phyloP scores from a whole-genome alignment of 176 grass and related monocot species.

The Chloris gayana region DNA sequence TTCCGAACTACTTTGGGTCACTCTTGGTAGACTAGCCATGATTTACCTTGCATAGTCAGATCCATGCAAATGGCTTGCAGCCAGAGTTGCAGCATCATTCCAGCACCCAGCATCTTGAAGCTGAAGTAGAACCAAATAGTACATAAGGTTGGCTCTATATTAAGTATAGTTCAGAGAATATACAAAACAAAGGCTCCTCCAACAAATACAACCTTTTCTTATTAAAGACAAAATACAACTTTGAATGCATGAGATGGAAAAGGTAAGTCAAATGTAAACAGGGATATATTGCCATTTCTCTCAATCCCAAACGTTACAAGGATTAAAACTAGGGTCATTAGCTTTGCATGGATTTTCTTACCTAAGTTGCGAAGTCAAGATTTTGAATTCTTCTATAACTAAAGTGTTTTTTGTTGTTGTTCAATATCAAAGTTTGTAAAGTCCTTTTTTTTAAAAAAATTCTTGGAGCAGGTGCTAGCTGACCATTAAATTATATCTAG shows the following conservation, averaged over 20 bases:
- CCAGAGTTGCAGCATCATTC: slow-evolving; percentile 95
- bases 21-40: not conserved
- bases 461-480: not conserved
- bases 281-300: not conserved
- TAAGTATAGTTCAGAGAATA: slow-evolving; percentile 10
- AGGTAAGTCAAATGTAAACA: slow-evolving; percentile 7
- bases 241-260: slow-evolving; percentile 3
- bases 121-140: slow-evolving; percentile 56
- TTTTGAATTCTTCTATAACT: not conserved
- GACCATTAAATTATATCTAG: slow-evolving; percentile 14
- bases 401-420: too few species aligned
- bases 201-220: too few species aligned
- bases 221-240: not conserved
- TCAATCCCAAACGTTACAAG: not conserved
- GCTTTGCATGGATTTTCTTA: not conserved
- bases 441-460: not conserved
- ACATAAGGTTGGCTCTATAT: not conserved
- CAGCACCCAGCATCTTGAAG: slow-evolving; percentile 99
- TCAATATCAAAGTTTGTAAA: not conserved
- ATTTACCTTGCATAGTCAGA: slow-evolving; percentile 91
- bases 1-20: slow-evolving; percentile 28
- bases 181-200: slow-evolving; percentile 5
- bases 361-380: not conserved
- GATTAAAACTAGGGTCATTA: not conserved
- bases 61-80: slow-evolving; percentile 93